phyloP scores from a whole-genome alignment of 2,329 filamentous ascomycete genomes.

The Talaromyces sp. region DNA sequence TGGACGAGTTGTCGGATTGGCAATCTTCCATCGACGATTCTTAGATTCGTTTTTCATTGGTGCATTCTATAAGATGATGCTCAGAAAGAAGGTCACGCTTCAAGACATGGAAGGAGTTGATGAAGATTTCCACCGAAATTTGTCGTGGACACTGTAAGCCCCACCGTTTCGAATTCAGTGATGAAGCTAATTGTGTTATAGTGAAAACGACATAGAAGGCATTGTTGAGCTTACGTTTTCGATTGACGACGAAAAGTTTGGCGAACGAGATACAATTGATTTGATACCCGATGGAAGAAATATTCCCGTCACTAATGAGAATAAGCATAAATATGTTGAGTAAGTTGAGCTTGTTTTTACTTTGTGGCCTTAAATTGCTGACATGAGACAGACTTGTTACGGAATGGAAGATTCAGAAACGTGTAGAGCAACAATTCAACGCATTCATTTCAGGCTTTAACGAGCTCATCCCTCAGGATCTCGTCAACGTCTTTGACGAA shows the following conservation, averaged over 20 bases:
- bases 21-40: conserved; percentile 97
- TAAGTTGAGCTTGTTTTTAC: conserved; percentile 38
- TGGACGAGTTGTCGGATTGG: conserved; percentile 89
- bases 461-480: conserved; percentile 90
- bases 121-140: conserved; percentile 91
- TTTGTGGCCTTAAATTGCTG: background rate
- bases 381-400: conserved; percentile 68
- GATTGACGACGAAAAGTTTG: conserved; percentile 95
- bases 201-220: conserved; percentile 92
- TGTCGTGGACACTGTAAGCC: conserved; percentile 84
- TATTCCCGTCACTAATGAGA: conserved; percentile 95
- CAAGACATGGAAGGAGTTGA: conserved; percentile 99
- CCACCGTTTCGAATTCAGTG: background rate
- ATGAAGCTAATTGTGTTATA: conserved; percentile 24
- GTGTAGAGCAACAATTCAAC: conserved; percentile 96
- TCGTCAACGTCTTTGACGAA: conserved; percentile 98
- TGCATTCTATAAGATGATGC: conserved; percentile 98
- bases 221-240: conserved; percentile 95
- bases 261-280: conserved; percentile 89
- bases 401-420: conserved; percentile 98
- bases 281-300: conserved; percentile 85
- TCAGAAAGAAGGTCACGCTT: conserved; percentile 85
- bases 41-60: conserved; percentile 99
- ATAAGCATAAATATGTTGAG: conserved; percentile 99
- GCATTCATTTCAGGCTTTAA: conserved; percentile 97